Percentiles rank a stretch among this genome's conserved stretches.
Evolutionary conservation across 2,329 filamentous ascomycete genomes (phyloP).

Genomic region (Metarhizium sp.): DNA sequence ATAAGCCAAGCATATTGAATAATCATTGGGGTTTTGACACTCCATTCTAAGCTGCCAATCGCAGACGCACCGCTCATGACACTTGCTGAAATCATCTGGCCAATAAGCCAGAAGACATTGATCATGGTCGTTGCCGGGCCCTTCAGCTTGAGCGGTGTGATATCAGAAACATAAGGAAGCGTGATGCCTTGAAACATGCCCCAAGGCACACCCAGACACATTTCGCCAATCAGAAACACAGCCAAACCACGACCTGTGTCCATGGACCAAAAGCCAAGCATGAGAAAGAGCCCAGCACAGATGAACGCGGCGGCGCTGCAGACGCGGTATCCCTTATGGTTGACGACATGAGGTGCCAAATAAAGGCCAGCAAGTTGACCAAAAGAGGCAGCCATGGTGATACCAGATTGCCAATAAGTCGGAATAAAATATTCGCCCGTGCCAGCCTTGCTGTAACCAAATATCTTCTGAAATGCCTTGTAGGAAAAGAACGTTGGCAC

Average conservation of each 20-base stretch:
- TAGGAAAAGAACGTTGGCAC: slow-evolving; percentile 12
- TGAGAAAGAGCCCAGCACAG: slow-evolving; percentile 24
- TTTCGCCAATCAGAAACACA: not conserved
- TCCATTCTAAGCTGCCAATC: not conserved
- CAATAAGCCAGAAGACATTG: slow-evolving; percentile 1
- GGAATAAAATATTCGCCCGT: slow-evolving; percentile 1
- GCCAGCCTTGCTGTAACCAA: not conserved
- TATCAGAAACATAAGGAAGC: slow-evolving; percentile 2
- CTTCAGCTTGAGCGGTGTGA: not conserved
- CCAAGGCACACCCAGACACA: not conserved
- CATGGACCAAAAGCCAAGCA: slow-evolving; percentile 7
- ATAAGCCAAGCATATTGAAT: not conserved
- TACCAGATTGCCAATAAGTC: slow-evolving; percentile 8
- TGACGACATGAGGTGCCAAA: slow-evolving; percentile 7
- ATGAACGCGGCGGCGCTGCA: slow-evolving; percentile 24
- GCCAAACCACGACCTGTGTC: not conserved
- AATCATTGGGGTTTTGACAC: not conserved
- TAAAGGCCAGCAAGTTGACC: slow-evolving; percentile 11
- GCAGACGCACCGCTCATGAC: not conserved
- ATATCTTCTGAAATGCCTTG: slow-evolving; percentile 4
- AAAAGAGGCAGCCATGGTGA: slow-evolving; percentile 7
- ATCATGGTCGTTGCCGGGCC: not conserved
- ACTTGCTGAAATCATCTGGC: not conserved
- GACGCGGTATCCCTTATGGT: slow-evolving; percentile 6
- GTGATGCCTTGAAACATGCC: slow-evolving; percentile 1